Base-by-base conservation (phyloP, 768 basidiomycete genomes). In the Hygrocybe coccinea region DNA sequence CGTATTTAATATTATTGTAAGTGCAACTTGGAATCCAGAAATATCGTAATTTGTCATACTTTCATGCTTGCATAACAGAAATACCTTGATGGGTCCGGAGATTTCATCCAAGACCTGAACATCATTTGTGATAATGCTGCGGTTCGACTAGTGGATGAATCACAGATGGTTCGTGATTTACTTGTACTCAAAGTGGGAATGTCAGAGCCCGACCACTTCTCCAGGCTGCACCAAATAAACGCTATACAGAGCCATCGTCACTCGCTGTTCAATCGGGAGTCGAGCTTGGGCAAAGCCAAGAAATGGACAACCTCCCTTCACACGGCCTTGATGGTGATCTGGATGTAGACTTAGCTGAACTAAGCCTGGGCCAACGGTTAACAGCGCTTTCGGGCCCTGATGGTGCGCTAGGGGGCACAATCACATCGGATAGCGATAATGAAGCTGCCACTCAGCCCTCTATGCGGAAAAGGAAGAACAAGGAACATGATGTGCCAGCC, bases 311-410 rank as follows among this genome's bases (percentile, higher is more conserved):
- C 54, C 70, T 77, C 3, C 71, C 73, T 14, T 65, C 71, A 33
- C 75, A 71, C 33, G 76, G 81, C 56, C 65, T 83, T 3, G 87
- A 90, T 22, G 89, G 90, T 25, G 71, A 82, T 35, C 78, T 93
- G 9, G 89, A 92, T 59, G 84, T 86, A 9, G 84, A 95, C 66
- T 77, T 94, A 49, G 93, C 93, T 2, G 95, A 98, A 69, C 79
- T 95, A 12, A 91, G 89, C 38, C 81, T 98, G 3, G 95, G 95
- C 4, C 91, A 98, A 71, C 82, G 94, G 12, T 75, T 97, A 51
- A 86, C 89, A 1, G 89, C 87, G 15, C 70, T 91, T 17, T 79
- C 82, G 29, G 84, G 85, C 43, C 71, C 69, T 19, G 79, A 73
- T n/a, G 68, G 70, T 17, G 50, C 21, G 6, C 34, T 36, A 19